These are phyloP conservation scores for Podosphaera xanthii DNA, from an alignment of 2,329 filamentous ascomycete species.

Conservation along the genomic window DNA sequence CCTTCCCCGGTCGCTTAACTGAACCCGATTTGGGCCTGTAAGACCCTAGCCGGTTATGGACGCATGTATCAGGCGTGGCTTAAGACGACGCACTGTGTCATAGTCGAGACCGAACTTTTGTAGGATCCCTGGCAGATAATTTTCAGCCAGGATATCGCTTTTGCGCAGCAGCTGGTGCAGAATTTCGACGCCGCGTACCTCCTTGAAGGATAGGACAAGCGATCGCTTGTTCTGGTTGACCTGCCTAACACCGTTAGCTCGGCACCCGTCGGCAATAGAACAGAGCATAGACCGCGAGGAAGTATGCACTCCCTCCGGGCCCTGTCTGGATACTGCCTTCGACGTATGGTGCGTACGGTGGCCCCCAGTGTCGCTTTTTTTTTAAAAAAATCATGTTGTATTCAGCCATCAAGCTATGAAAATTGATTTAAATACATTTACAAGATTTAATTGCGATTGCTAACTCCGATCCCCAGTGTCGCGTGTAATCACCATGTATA, in stretches of 20 bases:
- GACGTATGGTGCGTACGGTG: constrained; percentile 68
- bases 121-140: constrained; percentile 76
- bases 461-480: constrained; percentile 25
- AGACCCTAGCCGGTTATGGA: constrained; percentile 96
- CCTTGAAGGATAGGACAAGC: constrained; percentile 71
- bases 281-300: constrained; percentile 43
- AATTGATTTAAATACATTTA: too few relatives aligned
- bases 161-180: constrained; percentile 64
- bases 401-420: too few relatives aligned
- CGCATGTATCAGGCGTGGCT: constrained; percentile 74
- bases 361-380: constrained; percentile 40
- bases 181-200: constrained; percentile 62
- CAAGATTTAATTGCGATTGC: too few relatives aligned
- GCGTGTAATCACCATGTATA: constrained; percentile 70
- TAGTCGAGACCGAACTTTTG: constrained; percentile 88
- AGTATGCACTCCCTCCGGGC: constrained; percentile 86
- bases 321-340: constrained; percentile 34
- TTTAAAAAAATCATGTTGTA: too few relatives aligned
- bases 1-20: too few relatives aligned
- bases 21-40: constrained; percentile 50
- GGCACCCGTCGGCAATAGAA: constrained; percentile 1
- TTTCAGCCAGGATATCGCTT: constrained; percentile 87
- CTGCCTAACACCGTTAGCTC: too few relatives aligned
- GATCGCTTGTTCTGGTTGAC: constrained; percentile 72
- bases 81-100: constrained; percentile 54